Base-by-base conservation (phyloP, 192 early-diverging fungal species). In the Gonapodya prolifera region DNA sequence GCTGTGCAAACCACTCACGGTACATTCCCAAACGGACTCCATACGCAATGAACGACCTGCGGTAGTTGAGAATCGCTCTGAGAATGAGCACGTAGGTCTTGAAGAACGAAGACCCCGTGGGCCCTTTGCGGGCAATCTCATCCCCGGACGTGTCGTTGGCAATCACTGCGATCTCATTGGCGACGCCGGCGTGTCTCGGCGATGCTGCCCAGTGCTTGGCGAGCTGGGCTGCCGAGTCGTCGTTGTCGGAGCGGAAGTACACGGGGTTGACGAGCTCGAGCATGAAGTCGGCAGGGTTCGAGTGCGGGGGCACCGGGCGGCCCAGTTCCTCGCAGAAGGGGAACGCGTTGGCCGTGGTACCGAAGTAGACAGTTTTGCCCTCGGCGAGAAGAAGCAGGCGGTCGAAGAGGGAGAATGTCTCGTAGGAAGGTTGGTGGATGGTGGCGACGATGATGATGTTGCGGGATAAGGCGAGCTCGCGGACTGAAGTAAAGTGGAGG, bases 371-470 rank as follows among this genome's bases (percentile, higher is more conserved):
- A 1, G 84, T 76, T 18, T 83, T 77, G 17, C 94, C 94, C 29
- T 83, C 85, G 70, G 89, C 84, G 35, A 95, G 79, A 69, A 96
- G 79, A 34, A 94, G 86, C 1, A 95, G 87, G 76, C 92, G 87
- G 85, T 96, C 93, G 82, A 96, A 96, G 31, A 92, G 83, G 28
- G 85, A 85, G 83, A 91, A 96, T 69, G 94, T 88, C 75, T 93
- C 89, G 1, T 91, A 91, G 45, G 88, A 87, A 29, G 96, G 96
- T 82, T 96, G 95, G 80, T 98, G 96, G 77, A 98, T 94, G 2
- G 92, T 94, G 82, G 94, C 91, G 29, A 98, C 83, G 2, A 95
- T 87, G 2, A 93, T 92, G 31, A 90, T 90, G 33, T 86, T 81
- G 16, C 84, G 83, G 33, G 84, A 83, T 35, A 84, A 80, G 0